Percentiles rank a stretch among this genome's conserved stretches.
Evolutionary conservation across 164 flowering plant species (phyloP).

Genomic region (Magnolia sinica): DNA sequence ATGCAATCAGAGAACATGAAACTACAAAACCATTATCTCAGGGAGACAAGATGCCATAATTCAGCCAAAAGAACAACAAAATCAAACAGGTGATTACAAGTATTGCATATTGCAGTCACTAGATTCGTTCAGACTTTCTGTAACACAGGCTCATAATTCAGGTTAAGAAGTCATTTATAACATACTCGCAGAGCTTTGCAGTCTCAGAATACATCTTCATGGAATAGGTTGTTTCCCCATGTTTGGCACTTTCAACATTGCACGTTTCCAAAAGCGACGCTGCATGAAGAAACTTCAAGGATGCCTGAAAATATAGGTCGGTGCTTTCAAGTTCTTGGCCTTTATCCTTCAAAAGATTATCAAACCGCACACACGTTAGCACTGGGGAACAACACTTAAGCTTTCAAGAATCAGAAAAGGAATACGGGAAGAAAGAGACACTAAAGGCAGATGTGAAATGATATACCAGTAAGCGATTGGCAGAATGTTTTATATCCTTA

Average conservation of each 20-base stretch:
- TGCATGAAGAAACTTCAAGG: conserved; percentile 86
- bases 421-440: too few relatives aligned
- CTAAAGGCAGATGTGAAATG: neutral
- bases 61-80: too few relatives aligned
- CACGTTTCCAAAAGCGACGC: conserved; percentile 70
- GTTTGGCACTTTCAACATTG: conserved; percentile 52
- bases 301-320: conserved; percentile 75
- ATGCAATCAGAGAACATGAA: too few relatives aligned
- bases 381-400: neutral
- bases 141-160: neutral
- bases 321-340: conserved; percentile 52
- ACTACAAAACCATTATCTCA: too few relatives aligned
- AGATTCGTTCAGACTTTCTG: neutral
- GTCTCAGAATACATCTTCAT: conserved; percentile 70
- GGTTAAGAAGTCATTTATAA: neutral
- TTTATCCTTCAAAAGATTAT: conserved; percentile 39
- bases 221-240: conserved; percentile 58
- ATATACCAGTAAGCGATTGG: conserved; percentile 87
- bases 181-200: conserved; percentile 89
- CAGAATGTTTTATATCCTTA: conserved; percentile 76
- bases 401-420: neutral
- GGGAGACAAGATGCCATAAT: too few relatives aligned
- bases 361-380: conserved; percentile 7
- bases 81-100: too few relatives aligned
- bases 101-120: too few relatives aligned